A percentile compares a stretch with the other conserved stretches of the same genome.
phyloP scores from a whole-genome alignment of 2,329 filamentous ascomycete species.

The Phyllosticta citriasiana region DNA sequence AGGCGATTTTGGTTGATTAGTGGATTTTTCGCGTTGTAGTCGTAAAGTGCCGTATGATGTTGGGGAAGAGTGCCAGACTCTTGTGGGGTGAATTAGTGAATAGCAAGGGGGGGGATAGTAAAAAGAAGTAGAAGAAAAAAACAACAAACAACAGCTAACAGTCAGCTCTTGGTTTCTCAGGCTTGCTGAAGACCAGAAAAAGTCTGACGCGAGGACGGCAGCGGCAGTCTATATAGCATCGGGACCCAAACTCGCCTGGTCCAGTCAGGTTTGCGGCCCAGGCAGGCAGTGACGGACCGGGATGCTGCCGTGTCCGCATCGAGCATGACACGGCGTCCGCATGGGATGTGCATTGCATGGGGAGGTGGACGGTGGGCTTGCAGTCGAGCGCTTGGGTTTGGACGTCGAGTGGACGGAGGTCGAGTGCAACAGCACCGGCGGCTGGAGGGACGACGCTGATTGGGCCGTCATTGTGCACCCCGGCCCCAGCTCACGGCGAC shows the following conservation, averaged over 20 bases:
- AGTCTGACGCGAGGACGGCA: background rate
- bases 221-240: background rate
- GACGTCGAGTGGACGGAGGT: slow-evolving; percentile 8
- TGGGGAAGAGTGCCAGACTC: slow-evolving; percentile 15
- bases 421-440: slow-evolving; percentile 3
- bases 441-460: slow-evolving; percentile 3
- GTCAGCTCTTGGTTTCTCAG: slow-evolving; percentile 41
- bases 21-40: slow-evolving; percentile 10
- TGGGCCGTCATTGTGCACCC: background rate
- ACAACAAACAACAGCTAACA: slow-evolving; percentile 31
- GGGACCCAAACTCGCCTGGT: background rate
- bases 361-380: background rate
- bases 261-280: slow-evolving; percentile 3
- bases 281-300: slow-evolving; percentile 7
- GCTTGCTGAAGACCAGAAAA: slow-evolving; percentile 39
- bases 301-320: slow-evolving; percentile 7
- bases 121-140: slow-evolving; percentile 22
- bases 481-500: background rate
- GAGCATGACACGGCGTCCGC: background rate
- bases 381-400: slow-evolving; percentile 8
- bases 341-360: slow-evolving; percentile 1
- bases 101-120: background rate
- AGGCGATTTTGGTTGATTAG: slow-evolving; percentile 12
- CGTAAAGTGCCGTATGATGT: slow-evolving; percentile 13
- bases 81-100: slow-evolving; percentile 9